Percentiles rank a stretch among this genome's conserved stretches.
phyloP scores from a whole-genome alignment of 2,329 filamentous ascomycete species.

The Trichoderma afroharzianum region DNA sequence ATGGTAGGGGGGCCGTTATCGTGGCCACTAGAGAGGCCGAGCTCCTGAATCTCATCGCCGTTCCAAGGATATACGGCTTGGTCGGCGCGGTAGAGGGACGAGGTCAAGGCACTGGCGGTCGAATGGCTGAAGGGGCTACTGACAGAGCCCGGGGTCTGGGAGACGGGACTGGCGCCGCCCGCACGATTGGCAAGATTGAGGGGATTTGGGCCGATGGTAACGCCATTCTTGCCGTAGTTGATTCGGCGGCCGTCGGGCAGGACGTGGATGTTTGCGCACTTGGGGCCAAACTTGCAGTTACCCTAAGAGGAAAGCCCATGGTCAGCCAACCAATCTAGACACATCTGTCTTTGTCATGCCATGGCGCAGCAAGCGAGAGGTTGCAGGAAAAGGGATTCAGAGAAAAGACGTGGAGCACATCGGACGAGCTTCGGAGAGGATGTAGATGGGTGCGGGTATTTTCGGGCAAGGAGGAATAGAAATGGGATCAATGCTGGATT shows the following conservation, averaged over 20 bases:
- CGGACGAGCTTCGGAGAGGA: not conserved
- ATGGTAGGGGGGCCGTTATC: constrained; percentile 56
- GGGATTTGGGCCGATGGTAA: constrained; percentile 56
- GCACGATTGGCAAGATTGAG: constrained; percentile 60
- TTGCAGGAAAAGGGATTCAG: not conserved
- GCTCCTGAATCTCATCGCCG: constrained; percentile 35
- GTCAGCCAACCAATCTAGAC: constrained; percentile 10
- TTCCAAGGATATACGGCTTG: constrained; percentile 36
- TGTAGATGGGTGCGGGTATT: not conserved
- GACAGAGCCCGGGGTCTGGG: constrained; percentile 39
- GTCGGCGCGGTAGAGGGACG: constrained; percentile 45
- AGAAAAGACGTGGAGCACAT: not conserved
- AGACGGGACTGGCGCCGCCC: constrained; percentile 46
- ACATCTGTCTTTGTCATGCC: not conserved
- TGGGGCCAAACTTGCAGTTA: constrained; percentile 98
- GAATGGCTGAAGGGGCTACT: constrained; percentile 46
- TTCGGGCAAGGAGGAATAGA: constrained; percentile 4
- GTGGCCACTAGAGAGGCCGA: constrained; percentile 29
- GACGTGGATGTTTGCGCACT: constrained; percentile 95
- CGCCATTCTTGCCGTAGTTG: constrained; percentile 71
- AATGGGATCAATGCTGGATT: not conserved
- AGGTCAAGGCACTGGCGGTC: constrained; percentile 66
- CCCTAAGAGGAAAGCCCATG: constrained; percentile 53
- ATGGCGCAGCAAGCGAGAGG: not conserved
- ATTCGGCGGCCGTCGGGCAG: constrained; percentile 90